Percentiles rank a stretch among this genome's conserved stretches.
Conservation (phyloP, 106 monocot species). For the Dioscorea alata region DNA sequence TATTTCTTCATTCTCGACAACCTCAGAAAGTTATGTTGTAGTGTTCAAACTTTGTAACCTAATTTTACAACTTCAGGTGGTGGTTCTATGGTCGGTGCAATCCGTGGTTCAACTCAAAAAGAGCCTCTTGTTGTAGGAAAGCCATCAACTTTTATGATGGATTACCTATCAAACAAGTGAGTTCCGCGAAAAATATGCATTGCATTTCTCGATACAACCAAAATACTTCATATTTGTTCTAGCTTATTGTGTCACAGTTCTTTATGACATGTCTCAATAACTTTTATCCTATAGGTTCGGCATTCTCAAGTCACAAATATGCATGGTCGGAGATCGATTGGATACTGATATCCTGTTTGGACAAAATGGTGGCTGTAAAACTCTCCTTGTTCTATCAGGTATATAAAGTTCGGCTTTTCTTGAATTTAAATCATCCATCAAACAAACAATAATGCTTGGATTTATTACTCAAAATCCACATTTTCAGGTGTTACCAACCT, state of each 20-base stretch:
- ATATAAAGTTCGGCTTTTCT: background rate
- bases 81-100: slow-evolving; percentile 96
- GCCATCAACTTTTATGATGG: slow-evolving; percentile 99
- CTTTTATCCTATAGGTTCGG: slow-evolving; percentile 48
- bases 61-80: slow-evolving; percentile 48
- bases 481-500: slow-evolving; percentile 74
- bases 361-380: slow-evolving; percentile 98
- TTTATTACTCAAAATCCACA: background rate
- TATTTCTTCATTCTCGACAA: no score
- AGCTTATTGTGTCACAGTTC: no score
- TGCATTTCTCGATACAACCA: background rate
- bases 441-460: no score
- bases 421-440: background rate
- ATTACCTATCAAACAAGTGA: slow-evolving; percentile 77
- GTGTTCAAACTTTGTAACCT: background rate
- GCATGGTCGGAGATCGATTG: slow-evolving; percentile 98
- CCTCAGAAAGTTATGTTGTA: no score
- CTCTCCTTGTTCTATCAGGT: slow-evolving; percentile 98
- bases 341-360: slow-evolving; percentile 96
- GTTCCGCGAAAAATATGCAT: background rate
- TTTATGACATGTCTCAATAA: background rate
- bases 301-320: slow-evolving; percentile 92
- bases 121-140: slow-evolving; percentile 92
- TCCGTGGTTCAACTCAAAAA: slow-evolving; percentile 72
- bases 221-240: no score